A percentile compares a stretch with the other conserved stretches of the same genome.
phyloP scores from a whole-genome alignment of 257 asterid genomes.

The Oldenlandia corymbosa region DNA sequence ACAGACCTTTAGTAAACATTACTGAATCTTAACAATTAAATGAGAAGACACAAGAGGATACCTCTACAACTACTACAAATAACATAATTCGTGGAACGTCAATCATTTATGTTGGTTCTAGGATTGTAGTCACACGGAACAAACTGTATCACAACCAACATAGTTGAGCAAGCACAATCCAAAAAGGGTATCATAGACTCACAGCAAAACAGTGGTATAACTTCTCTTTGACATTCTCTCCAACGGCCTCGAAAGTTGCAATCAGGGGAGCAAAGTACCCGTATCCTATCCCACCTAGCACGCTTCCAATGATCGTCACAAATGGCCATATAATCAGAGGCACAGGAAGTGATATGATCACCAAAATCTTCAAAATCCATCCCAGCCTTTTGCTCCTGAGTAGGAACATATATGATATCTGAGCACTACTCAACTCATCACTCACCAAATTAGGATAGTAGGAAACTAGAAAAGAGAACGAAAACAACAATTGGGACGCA shows the following conservation, averaged over 20 bases:
- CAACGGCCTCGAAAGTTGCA: slow-evolving; percentile 85
- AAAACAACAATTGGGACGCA: neutral
- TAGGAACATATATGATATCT: neutral
- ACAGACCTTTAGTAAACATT: neutral
- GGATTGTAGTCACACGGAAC: neutral
- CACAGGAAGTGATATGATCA: slow-evolving; percentile 42
- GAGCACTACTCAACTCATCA: neutral
- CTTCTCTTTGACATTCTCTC: slow-evolving; percentile 48
- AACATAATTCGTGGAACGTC: neutral
- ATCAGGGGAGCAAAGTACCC: slow-evolving; percentile 78
- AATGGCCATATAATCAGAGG: slow-evolving; percentile 69
- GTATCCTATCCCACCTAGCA: slow-evolving; percentile 69
- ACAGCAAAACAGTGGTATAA: slow-evolving; percentile 66
- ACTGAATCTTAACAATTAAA: neutral
- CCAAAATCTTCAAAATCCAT: slow-evolving; percentile 59
- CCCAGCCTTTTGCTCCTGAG: slow-evolving; percentile 74
- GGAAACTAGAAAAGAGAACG: too few relatives aligned
- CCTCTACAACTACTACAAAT: neutral
- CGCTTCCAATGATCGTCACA: slow-evolving; percentile 54
- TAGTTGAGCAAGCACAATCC: neutral
- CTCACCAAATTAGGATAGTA: neutral
- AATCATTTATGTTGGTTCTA: neutral
- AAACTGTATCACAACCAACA: neutral
- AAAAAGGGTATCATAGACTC: slow-evolving; percentile 18
- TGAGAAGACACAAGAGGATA: neutral